Conservation (phyloP, 768 basidiomycete species). For the Gymnopilus dilepis region DNA sequence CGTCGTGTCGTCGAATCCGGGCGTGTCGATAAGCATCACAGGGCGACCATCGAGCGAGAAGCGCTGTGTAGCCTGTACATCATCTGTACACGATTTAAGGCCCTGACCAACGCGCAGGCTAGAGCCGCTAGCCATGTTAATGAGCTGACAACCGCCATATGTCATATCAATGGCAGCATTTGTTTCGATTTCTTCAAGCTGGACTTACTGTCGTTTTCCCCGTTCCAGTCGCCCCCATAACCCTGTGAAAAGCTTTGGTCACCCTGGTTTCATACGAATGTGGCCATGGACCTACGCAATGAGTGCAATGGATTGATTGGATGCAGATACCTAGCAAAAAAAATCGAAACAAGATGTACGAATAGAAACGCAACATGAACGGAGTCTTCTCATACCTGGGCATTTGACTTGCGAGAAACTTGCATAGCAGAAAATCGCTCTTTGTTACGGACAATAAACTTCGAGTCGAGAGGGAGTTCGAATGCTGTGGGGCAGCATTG, state of each 20-base stretch:
- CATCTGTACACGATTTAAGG: conserved; percentile 54
- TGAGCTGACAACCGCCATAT: conserved; percentile 43
- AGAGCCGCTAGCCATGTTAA: conserved; percentile 55
- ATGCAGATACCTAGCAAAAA: too few relatives aligned
- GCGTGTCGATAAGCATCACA: conserved; percentile 59
- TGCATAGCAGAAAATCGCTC: too few relatives aligned
- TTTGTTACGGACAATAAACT: too few relatives aligned
- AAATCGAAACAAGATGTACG: too few relatives aligned
- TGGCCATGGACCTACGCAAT: background rate
- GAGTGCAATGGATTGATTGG: background rate
- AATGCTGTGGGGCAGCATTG: too few relatives aligned
- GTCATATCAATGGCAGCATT: too few relatives aligned
- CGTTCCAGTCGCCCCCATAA: conserved; percentile 43
- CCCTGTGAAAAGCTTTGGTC: conserved; percentile 20
- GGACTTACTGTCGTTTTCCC: conserved; percentile 40
- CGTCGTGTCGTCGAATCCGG: conserved; percentile 61
- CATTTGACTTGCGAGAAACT: too few relatives aligned
- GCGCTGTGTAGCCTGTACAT: conserved; percentile 43
- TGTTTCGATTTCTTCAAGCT: too few relatives aligned
- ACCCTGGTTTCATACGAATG: background rate
- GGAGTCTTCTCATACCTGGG: too few relatives aligned
- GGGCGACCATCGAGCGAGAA: conserved; percentile 46
- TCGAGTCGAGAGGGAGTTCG: too few relatives aligned
- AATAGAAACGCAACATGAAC: too few relatives aligned
- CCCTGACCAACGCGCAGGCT: conserved; percentile 47